Base-by-base conservation (phyloP, 768 basidiomycete genomes). In the Termitomyces sp. region DNA sequence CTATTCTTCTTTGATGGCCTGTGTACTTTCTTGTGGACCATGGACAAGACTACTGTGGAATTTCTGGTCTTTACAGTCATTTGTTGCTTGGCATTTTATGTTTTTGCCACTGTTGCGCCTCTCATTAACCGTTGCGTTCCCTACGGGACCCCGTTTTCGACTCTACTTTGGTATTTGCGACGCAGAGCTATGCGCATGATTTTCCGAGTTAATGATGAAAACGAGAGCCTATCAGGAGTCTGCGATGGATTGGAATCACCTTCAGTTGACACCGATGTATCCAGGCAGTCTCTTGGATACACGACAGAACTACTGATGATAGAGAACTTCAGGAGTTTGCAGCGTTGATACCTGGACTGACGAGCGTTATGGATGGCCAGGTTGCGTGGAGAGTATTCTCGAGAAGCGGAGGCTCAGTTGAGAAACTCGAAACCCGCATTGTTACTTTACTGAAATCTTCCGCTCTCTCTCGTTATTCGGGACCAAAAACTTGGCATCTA, bases 1-100 rank as follows among this genome's bases (percentile, higher is more conserved):
- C 61, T 62, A 37, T 49, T 62, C 20, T 61, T 61, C 32, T 55
- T 62, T 31, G 29, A 36, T 25, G 56, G 60, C 5, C 42, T 57
- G 11, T 61, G 60, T 20, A 52, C 34, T 8, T 53, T 57, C 12
- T 49, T 36, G 14, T 62, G 50, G 50, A 20, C 9, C 17, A 54
- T 58, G 1, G 49, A 51, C 36, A 46, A 46, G 29, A 11, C 51
- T 56, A 31, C 37, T 7, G 29, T 46, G 8, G 50, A 14, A 4
- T 11, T 17, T 0, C 6, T 40, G 1, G 11, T 54, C 1, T 11
- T 58, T 8, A 47, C 9, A 1, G 29, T 61, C 20, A 9, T 57
- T 12, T 47, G 43, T 10, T 58, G 31, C 34, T 34, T 56, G 3
- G 25, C 17, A 17, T 46, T 50, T 14, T 62, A 62, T 37, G 20